Base-by-base conservation (phyloP, 306 rosid species). In the Biancaea sappan region DNA sequence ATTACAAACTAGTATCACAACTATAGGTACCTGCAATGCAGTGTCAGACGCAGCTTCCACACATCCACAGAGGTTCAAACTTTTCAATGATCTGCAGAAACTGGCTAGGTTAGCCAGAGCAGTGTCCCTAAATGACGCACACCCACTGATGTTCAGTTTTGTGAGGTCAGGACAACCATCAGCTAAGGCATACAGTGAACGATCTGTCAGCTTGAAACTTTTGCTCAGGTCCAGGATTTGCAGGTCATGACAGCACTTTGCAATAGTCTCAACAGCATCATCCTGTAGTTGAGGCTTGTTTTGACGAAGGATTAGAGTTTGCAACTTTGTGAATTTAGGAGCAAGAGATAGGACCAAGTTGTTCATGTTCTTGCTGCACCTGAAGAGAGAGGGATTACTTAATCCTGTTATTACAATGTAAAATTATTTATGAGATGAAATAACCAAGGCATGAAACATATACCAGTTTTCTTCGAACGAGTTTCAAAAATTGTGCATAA, bases 161-260 rank as follows among this genome's bases (percentile, higher is more conserved):
- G 79, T 79, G 43, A 95, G 97, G 67, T 87, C 85, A 3, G 53
- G 87, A 65, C 99, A 95, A 28, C 97, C 98, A 50, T 21, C 86
- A 34, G 98, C 94, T 28, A 95, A 58, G 59, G 92, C 88, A 65
- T 81, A 82, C 3, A 95, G 78, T 48, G 99, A 95, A 16, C 74
- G 12, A 74, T 92, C 99, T 3, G 84, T 85, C 57, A 95, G 98
- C 84, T 80, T 92, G 87, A 92, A 95, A 77, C 99, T 90, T 86
- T 92, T 95, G 86, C 99, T 92, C 28, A 95, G 96, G 84, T 95
- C 97, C 79, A 95, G 88, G 70, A 87, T 83, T 89, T 95, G 99
- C 78, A 95, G 84, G 66, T 88, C 98, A 51, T 67, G 87, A 66
- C 92, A 95, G 83, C 53, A 87, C 59, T 84, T 81, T 75, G 98